These are phyloP conservation scores for Pholiota microspora DNA, from an alignment of 768 basidiomycete genomes.

Conservation along the genomic window DNA sequence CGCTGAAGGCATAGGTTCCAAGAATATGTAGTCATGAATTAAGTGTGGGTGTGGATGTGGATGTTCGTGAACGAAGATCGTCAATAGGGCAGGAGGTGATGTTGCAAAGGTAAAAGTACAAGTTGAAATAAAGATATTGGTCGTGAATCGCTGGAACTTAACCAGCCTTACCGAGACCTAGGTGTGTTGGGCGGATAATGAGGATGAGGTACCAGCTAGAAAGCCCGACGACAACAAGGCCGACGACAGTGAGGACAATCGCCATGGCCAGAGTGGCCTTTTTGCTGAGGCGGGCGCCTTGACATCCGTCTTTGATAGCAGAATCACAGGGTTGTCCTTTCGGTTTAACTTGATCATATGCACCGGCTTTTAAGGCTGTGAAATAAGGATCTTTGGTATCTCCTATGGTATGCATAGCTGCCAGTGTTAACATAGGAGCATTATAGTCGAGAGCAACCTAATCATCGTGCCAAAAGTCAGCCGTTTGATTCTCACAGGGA, in stretches of 20 bases:
- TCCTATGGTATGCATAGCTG: slow-evolving; percentile 73
- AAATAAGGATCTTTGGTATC: slow-evolving; percentile 74
- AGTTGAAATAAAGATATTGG: neutral
- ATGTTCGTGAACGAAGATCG: neutral
- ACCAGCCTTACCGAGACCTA: slow-evolving; percentile 12
- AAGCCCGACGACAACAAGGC: slow-evolving; percentile 52
- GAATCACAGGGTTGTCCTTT: slow-evolving; percentile 76
- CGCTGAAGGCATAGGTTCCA: neutral
- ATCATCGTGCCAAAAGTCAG: neutral
- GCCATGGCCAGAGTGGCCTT: slow-evolving; percentile 71
- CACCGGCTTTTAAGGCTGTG: slow-evolving; percentile 65
- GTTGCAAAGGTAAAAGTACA: slow-evolving; percentile 10
- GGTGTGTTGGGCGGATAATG: slow-evolving; percentile 17
- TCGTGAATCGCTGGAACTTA: neutral
- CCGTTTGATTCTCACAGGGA: slow-evolving; percentile 2
- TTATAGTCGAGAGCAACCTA: slow-evolving; percentile 87
- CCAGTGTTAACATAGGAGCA: slow-evolving; percentile 84
- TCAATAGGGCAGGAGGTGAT: neutral
- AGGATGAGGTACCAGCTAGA: slow-evolving; percentile 37
- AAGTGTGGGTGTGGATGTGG: neutral
- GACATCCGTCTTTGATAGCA: slow-evolving; percentile 56
- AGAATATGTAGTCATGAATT: neutral
- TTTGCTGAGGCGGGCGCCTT: slow-evolving; percentile 50
- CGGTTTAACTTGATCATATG: slow-evolving; percentile 60
- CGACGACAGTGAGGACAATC: slow-evolving; percentile 60